Evolutionary conservation across 108 stramenopile species (phyloP), one percentile per base, ranked within the genome.

Genomic region (Skeletonema potamos): DNA sequence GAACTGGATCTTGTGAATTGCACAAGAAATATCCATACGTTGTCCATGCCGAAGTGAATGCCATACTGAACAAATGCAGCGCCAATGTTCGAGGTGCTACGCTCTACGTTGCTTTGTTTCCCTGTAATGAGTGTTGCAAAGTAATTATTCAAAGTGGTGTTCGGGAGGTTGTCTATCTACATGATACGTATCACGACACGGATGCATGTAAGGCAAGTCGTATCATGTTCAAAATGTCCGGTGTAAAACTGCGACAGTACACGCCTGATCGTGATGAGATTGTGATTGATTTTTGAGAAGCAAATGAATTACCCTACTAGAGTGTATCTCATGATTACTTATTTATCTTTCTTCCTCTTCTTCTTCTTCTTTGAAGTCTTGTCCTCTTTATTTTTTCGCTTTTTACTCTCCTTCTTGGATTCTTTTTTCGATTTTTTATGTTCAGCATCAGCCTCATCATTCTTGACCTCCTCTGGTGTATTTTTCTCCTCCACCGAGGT

Each of bases 31-130:
- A 99, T 72, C 82, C 89, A 13, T 99, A 98, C 71, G 98, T 99
- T n/a, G 93, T 91, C 27, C 98, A 99, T 68, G 98, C 98, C 1
- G 98, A 99, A 85, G 88, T 92, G 22, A 99, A 99, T 85, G 98
- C 98, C 11, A 97, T 99, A 68, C 70, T 99, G 70, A 99, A 99
- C 77, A 96, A 95, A 68, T 92, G 94, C 68, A 87, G 85, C 67
- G 92, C 92, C 3, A 89, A 89, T 73, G 87, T 96, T 27, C 69
- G 87, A 27, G 94, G 87, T 27, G 77, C 89, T 0, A 84, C 92
- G 20, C 79, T 99, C 12, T 99, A 97, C 73, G 98, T 99, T 13
- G 96, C 96, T 0, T 85, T 99, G 18, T 99, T 98, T 73, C 98
- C 98, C 7, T 97, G 98, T 66, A 92, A 97, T 65, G 97, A 97